Conservation (phyloP, 2,329 filamentous ascomycete species). For the Neurospora sp. region DNA sequence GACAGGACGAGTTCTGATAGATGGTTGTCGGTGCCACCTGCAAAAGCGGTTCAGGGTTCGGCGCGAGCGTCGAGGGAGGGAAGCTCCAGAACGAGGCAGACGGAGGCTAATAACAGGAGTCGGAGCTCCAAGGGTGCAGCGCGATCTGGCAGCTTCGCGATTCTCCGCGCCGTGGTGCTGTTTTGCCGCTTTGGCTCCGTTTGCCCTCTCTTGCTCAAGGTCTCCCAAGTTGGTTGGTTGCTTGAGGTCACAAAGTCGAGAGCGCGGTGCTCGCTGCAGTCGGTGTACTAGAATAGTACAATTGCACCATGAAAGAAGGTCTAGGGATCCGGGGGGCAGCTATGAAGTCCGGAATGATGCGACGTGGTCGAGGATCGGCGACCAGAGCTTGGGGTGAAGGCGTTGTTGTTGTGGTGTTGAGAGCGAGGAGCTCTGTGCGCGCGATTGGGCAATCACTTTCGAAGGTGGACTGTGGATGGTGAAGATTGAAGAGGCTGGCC, state of each 20-base stretch:
- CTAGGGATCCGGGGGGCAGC: background rate
- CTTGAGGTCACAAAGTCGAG: background rate
- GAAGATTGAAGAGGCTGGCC: constrained; percentile 12
- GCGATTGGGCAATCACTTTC: background rate
- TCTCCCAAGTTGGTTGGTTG: background rate
- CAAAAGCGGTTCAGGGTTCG: background rate
- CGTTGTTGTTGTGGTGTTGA: background rate
- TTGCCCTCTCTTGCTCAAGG: background rate
- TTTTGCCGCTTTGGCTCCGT: background rate
- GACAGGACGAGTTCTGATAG: background rate
- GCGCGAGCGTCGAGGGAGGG: background rate
- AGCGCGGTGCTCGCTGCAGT: constrained; percentile 6
- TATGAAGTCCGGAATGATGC: background rate
- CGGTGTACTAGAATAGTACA: background rate
- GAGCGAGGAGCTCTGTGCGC: background rate
- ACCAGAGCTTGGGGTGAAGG: background rate
- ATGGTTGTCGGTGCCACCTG: background rate
- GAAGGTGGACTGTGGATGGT: constrained; percentile 2
- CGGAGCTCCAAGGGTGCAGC: background rate
- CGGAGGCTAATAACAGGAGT: background rate
- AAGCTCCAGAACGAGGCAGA: background rate
- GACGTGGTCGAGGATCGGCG: background rate
- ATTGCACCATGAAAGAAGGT: constrained; percentile 3
- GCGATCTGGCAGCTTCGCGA: background rate
- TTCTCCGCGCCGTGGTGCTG: background rate